Evolutionary conservation across 306 rosid species (phyloP).

Genomic region (Citrullus mucosospermus): DNA sequence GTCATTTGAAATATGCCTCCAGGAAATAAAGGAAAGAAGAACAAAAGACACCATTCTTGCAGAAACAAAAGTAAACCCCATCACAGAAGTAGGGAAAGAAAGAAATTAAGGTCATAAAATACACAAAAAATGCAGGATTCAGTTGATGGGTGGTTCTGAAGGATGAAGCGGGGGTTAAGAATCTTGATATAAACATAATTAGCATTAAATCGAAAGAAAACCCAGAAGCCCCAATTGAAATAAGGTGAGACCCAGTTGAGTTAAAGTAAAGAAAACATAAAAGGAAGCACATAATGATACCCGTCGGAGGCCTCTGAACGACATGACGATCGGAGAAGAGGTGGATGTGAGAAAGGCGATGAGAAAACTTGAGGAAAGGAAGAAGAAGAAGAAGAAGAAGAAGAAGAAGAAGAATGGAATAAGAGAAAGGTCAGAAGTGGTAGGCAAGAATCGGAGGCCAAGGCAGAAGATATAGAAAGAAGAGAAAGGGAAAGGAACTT

Average conservation of each 20-base stretch:
- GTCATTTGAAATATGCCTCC: not conserved
- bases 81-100: not conserved
- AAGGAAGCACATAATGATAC: not conserved
- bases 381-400: not conserved
- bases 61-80: not conserved
- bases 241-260: not conserved
- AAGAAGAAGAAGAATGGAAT: not conserved
- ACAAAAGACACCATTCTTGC: not conserved
- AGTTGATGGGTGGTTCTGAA: not conserved
- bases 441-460: not conserved
- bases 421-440: constrained; percentile 3
- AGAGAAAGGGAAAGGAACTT: not conserved
- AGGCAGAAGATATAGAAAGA: constrained; percentile 1
- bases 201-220: not conserved
- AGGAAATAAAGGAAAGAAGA: not conserved
- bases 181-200: not conserved
- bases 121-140: not conserved
- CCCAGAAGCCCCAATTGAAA: not conserved
- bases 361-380: not conserved
- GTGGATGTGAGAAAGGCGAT: not conserved
- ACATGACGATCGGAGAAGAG: constrained; percentile 4
- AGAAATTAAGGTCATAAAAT: not conserved
- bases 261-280: not conserved
- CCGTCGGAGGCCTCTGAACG: constrained; percentile 13
- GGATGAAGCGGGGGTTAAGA: not conserved